Percentiles rank a stretch among this genome's conserved stretches.
These are phyloP conservation scores for Mikania micrantha DNA, from an alignment of 129 eudicot genomes.

Conservation along the genomic window DNA sequence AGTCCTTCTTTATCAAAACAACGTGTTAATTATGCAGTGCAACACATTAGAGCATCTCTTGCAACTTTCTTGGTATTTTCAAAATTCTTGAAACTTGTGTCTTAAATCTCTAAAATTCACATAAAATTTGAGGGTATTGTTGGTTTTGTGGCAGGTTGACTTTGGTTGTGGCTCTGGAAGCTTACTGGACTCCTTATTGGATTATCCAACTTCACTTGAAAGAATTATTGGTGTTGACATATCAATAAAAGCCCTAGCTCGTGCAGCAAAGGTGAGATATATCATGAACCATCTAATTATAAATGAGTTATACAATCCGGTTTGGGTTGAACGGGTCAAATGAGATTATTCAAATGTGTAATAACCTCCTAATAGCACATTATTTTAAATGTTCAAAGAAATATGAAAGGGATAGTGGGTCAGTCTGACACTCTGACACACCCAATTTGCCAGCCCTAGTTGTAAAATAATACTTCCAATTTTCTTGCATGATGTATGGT, in stretches of 20 bases:
- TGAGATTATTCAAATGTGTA: background rate
- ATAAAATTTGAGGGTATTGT: constrained; percentile 5
- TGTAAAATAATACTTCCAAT: background rate
- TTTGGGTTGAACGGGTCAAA: background rate
- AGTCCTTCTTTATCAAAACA: constrained; percentile 94
- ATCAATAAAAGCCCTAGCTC: constrained; percentile 68
- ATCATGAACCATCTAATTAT: background rate
- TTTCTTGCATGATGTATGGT: background rate
- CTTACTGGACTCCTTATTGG: constrained; percentile 76
- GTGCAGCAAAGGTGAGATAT: constrained; percentile 80
- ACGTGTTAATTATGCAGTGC: constrained; percentile 85
- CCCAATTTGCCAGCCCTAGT: background rate
- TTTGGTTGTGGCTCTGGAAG: constrained; percentile 99
- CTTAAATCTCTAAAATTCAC: background rate
- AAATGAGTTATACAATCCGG: background rate
- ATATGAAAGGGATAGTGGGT: background rate
- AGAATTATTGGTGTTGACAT: constrained; percentile 86
- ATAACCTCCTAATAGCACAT: background rate
- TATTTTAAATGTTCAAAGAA: background rate
- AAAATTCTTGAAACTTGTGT: background rate
- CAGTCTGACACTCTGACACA: background rate
- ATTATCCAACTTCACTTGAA: constrained; percentile 69
- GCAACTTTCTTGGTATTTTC: constrained; percentile 70
- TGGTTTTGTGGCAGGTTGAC: constrained; percentile 63
- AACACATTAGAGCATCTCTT: constrained; percentile 62